A percentile compares a stretch with the other conserved stretches of the same genome.
These are phyloP conservation scores for Dunaliella salina DNA, from an alignment of 163 green algal species.

Conservation along the genomic window DNA sequence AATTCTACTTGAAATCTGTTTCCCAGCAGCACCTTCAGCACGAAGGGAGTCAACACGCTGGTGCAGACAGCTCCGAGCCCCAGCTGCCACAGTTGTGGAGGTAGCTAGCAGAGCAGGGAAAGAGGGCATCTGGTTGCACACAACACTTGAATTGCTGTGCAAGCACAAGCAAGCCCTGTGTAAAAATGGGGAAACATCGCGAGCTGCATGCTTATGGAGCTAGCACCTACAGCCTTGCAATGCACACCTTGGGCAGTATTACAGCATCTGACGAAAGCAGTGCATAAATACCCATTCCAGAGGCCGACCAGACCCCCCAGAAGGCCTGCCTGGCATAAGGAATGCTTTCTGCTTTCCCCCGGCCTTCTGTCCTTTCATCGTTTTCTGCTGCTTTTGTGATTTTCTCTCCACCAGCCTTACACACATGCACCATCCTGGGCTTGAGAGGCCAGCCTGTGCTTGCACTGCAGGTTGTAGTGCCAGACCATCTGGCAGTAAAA, in stretches of 20 bases:
- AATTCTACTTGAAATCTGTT: neutral
- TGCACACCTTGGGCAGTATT: neutral
- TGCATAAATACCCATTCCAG: neutral
- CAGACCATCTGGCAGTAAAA: too few species aligned
- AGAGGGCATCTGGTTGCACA: neutral
- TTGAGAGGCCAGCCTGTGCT: too few species aligned
- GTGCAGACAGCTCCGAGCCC: neutral
- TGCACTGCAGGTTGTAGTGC: too few species aligned
- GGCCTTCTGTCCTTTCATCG: too few species aligned
- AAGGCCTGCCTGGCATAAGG: neutral
- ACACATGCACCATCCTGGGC: too few species aligned
- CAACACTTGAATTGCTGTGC: neutral
- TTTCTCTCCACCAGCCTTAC: too few species aligned
- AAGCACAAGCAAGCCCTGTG: neutral
- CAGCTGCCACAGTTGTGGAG: too few species aligned
- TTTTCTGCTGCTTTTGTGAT: too few species aligned
- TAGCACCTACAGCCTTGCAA: neutral
- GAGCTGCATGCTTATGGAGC: neutral
- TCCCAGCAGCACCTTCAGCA: neutral
- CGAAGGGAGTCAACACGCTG: neutral
- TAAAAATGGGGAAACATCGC: neutral
- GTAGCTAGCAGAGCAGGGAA: too few species aligned
- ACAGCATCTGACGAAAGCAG: neutral
- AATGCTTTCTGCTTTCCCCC: too few species aligned
- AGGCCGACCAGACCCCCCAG: neutral